phyloP scores from a whole-genome alignment of 2,329 filamentous ascomycete species.

The Cercospora sp. region DNA sequence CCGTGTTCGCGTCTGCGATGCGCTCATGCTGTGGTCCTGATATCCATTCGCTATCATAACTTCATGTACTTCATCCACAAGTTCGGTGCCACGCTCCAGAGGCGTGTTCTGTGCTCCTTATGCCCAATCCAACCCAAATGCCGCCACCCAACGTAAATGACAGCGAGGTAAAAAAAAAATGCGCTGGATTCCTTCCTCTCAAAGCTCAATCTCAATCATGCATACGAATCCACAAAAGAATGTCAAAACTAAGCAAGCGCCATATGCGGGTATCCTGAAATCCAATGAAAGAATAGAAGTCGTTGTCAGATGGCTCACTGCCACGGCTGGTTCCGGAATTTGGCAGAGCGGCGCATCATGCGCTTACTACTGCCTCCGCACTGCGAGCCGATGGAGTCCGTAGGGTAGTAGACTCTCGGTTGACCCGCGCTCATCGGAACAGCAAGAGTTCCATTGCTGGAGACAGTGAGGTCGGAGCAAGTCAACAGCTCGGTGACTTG shows the following conservation, averaged over 20 bases:
- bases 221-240: not conserved
- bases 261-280: not conserved
- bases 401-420: conserved; percentile 42
- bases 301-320: not conserved
- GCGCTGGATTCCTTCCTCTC: not conserved
- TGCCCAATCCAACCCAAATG: not conserved
- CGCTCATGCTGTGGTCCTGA: not conserved
- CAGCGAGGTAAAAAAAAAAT: not conserved
- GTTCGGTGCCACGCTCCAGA: not conserved
- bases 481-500: conserved; percentile 43
- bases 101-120: not conserved
- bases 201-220: not conserved
- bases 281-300: not conserved
- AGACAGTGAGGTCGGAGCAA: conserved; percentile 37
- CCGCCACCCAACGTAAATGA: not conserved
- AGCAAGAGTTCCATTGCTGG: conserved; percentile 32
- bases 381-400: conserved; percentile 11
- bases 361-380: conserved; percentile 5
- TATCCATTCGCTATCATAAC: not conserved
- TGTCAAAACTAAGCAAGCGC: too few relatives aligned
- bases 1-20: not conserved
- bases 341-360: conserved; percentile 1
- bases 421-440: conserved; percentile 41
- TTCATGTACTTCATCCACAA: not conserved
- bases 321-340: not conserved